A percentile compares a stretch with the other conserved stretches of the same genome.
Evolutionary conservation across 225 moss, liverwort and hornwort species (phyloP).

Genomic region (Marchantia polymorpha): DNA sequence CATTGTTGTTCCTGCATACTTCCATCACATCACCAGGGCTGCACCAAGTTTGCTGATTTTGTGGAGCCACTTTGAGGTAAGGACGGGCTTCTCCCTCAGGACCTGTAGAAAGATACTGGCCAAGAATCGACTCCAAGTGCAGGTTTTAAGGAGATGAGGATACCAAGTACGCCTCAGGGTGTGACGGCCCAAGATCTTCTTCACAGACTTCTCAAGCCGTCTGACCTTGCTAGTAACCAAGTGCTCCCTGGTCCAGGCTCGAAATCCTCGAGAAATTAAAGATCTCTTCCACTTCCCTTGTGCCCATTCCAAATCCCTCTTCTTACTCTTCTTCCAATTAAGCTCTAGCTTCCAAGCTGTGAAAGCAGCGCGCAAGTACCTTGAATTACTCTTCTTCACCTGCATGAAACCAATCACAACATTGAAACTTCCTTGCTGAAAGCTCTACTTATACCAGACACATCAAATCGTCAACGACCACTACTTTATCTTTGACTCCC

Average conservation of each 20-base stretch:
- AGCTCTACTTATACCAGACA: too few relatives aligned
- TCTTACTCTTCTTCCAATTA: conserved; percentile 62
- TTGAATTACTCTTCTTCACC: conserved; percentile 75
- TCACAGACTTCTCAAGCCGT: conserved; percentile 55
- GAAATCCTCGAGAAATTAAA: conserved; percentile 48
- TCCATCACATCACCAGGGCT: conserved; percentile 10
- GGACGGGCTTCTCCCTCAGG: background rate
- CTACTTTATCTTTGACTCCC: background rate
- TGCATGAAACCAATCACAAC: conserved; percentile 6
- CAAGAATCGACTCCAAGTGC: background rate
- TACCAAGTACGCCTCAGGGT: conserved; percentile 58
- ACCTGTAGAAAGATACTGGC: background rate
- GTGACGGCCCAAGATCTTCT: conserved; percentile 54
- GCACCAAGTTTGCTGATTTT: conserved; percentile 6
- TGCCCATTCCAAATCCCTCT: conserved; percentile 41
- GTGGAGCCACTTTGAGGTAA: background rate
- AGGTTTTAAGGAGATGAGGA: background rate
- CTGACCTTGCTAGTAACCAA: conserved; percentile 43
- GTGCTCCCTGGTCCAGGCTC: conserved; percentile 47
- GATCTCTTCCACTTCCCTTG: conserved; percentile 50
- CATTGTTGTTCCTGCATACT: background rate
- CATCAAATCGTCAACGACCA: background rate
- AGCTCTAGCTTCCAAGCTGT: conserved; percentile 79
- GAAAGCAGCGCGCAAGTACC: conserved; percentile 73
- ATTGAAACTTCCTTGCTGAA: background rate